phyloP scores from a whole-genome alignment of 176 grass and related monocot species.

The Leersia perrieri region DNA sequence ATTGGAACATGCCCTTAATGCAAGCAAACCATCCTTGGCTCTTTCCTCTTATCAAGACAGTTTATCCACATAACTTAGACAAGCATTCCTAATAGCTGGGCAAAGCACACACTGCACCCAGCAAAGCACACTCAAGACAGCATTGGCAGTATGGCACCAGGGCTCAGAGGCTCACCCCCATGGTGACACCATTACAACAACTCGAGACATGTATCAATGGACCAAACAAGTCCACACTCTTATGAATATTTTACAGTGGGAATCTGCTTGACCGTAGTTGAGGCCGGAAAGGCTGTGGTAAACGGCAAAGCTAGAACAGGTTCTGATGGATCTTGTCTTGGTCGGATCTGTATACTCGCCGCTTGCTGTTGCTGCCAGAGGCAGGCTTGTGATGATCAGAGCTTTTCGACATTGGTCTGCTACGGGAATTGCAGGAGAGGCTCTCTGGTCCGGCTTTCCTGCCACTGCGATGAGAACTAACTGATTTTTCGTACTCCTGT shows the following conservation, averaged over 20 bases:
- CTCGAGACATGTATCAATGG: neutral
- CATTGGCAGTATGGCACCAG: neutral
- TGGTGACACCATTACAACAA: slow-evolving; percentile 20
- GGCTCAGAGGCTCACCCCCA: neutral
- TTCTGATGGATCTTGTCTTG: slow-evolving; percentile 59
- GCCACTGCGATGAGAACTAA: slow-evolving; percentile 13
- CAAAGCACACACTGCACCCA: neutral
- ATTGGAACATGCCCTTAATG: neutral
- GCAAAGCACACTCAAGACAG: slow-evolving; percentile 26
- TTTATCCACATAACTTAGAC: neutral
- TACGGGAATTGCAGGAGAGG: slow-evolving; percentile 27
- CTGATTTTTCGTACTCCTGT: slow-evolving; percentile 39
- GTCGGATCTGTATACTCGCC: slow-evolving; percentile 45
- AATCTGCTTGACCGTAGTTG: neutral
- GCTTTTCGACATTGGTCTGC: slow-evolving; percentile 61
- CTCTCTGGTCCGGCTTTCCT: slow-evolving; percentile 16
- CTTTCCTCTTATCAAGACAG: neutral
- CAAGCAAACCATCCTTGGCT: neutral
- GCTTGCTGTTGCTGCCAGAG: slow-evolving; percentile 37
- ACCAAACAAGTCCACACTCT: neutral
- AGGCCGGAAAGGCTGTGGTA: neutral
- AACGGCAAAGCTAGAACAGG: slow-evolving; percentile 37
- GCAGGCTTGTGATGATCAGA: slow-evolving; percentile 56
- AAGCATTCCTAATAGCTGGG: neutral
- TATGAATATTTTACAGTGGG: slow-evolving; percentile 35